These are phyloP conservation scores for Cyclostephanos invisitatus DNA, from an alignment of 108 stramenopile species.

Conservation along the genomic window DNA sequence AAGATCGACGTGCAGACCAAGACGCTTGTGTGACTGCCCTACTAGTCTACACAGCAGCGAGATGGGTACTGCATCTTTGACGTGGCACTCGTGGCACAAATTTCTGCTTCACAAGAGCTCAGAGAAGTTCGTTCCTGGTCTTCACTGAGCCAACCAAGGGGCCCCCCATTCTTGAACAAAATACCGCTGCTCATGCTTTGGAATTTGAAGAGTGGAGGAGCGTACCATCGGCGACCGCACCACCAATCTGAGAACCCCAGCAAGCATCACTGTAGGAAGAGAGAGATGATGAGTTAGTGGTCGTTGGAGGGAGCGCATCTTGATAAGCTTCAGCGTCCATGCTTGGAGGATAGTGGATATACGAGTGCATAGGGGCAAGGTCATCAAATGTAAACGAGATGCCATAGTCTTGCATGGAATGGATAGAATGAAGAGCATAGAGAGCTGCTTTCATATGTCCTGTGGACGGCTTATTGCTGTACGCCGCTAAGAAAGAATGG, in stretches of 20 bases:
- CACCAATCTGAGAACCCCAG: constrained; percentile 11
- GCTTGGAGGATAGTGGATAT: constrained; percentile 11
- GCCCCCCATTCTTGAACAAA: constrained; percentile 8
- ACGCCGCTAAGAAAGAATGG: constrained; percentile 12
- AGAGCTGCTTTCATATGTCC: constrained; percentile 8
- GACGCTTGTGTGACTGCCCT: too few relatives aligned
- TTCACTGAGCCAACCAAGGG: constrained; percentile 8
- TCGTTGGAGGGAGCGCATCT: constrained; percentile 8
- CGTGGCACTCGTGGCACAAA: constrained; percentile 11
- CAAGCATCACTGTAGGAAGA: constrained; percentile 20
- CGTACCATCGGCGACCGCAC: background rate
- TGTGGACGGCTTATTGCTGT: background rate
- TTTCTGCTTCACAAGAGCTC: constrained; percentile 25
- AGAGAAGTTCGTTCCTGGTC: constrained; percentile 14
- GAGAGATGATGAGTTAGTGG: background rate
- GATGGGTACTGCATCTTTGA: too few relatives aligned
- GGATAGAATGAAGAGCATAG: constrained; percentile 17
- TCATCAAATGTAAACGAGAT: constrained; percentile 7
- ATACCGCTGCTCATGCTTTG: constrained; percentile 14
- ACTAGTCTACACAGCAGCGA: too few relatives aligned
- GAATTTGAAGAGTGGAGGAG: constrained; percentile 15
- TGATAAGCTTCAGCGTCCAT: constrained; percentile 4
- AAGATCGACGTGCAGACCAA: too few relatives aligned
- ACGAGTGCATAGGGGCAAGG: background rate
- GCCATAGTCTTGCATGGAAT: constrained; percentile 8